Conservation (phyloP, 2,329 filamentous ascomycete species). For the Camillea tinctor region DNA sequence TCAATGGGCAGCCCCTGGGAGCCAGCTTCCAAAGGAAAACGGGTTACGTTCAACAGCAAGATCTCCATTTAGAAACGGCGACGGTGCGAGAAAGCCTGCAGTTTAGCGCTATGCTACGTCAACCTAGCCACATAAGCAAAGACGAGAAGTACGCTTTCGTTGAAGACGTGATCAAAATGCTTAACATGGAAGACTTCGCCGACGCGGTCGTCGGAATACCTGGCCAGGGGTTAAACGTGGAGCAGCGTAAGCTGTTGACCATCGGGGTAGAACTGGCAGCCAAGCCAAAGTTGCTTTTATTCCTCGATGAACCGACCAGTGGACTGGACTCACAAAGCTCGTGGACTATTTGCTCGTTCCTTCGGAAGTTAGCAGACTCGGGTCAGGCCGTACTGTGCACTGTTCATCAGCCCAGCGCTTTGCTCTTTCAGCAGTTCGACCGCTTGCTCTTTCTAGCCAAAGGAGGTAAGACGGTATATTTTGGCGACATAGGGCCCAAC, state of each 20-base stretch:
- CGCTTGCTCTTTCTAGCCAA: slow-evolving; percentile 71
- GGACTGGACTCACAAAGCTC: slow-evolving; percentile 87
- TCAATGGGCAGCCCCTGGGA: slow-evolving; percentile 63
- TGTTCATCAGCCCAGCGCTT: slow-evolving; percentile 90
- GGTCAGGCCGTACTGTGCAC: slow-evolving; percentile 90
- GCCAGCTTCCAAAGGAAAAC: slow-evolving; percentile 84
- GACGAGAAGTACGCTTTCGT: slow-evolving; percentile 81
- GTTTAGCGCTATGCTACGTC: slow-evolving; percentile 81
- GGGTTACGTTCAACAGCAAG: slow-evolving; percentile 88
- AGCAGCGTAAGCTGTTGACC: slow-evolving; percentile 71
- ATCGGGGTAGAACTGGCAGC: slow-evolving; percentile 90
- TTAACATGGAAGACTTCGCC: slow-evolving; percentile 83
- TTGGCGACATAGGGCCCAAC: slow-evolving; percentile 69
- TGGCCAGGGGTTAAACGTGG: slow-evolving; percentile 73
- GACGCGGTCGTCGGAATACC: slow-evolving; percentile 85
- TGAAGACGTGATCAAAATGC: slow-evolving; percentile 80
- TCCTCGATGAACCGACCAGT: slow-evolving; percentile 83
- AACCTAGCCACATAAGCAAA: slow-evolving; percentile 67
- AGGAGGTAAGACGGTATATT: slow-evolving; percentile 74
- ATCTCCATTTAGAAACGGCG: slow-evolving; percentile 77
- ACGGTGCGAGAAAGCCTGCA: slow-evolving; percentile 84
- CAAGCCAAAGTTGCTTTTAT: slow-evolving; percentile 80
- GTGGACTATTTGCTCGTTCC: slow-evolving; percentile 79
- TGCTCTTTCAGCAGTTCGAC: slow-evolving; percentile 85
- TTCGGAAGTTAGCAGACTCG: slow-evolving; percentile 80